Base-by-base conservation (phyloP, 1,284 basidiomycete species). In the Malassezia dermatis region DNA sequence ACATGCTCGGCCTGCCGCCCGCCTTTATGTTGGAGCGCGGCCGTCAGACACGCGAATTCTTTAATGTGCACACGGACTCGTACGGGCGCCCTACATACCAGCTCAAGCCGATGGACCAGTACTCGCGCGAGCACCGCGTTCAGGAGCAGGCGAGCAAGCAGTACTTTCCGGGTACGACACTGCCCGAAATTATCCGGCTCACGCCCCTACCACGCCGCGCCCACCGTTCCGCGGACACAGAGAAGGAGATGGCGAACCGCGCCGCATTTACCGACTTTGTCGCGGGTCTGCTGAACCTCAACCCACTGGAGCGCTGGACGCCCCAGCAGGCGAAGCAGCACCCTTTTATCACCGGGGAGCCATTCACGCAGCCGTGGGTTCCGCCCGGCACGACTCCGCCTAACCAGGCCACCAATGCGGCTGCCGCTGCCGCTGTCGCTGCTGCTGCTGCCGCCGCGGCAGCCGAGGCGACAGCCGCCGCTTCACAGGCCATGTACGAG, bases 201-300 rank as follows among this genome's bases (percentile, higher is more conserved):
- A 91, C 94, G 53, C 89, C 91, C 19, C 84, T 93, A 80, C 84
- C 88, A 19, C 78, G 81, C 53, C 81, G 84, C 66, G 84, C 84
- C 49, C 81, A 88, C 60, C 86, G 86, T 67, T 81, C 82, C 53
- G 83, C 85, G 37, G 94, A 99, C 71, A 78, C 91, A 62, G 90
- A 96, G 65, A 94, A 93, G 79, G 91, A 96, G 77, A 83, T 93
- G 80, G 86, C 89, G 65, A 90, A 90, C 67, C 82, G 93, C 45
- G 82, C 86, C 55, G 86, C 90, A 15, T 96, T 99, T 76, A 89
- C 95, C 76, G 91, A 99, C 78, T 98, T 99, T 78, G 93, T 93
- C 59, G 84, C 89, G 71, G 93, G 93, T 17, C 78, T 98, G 35
- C 79, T 99, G 56, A 86, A 94, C 75, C 79, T 96, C 78, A 89